These are phyloP conservation scores for Naganishia albida DNA, from an alignment of 1,284 basidiomycete species.

Conservation along the genomic window DNA sequence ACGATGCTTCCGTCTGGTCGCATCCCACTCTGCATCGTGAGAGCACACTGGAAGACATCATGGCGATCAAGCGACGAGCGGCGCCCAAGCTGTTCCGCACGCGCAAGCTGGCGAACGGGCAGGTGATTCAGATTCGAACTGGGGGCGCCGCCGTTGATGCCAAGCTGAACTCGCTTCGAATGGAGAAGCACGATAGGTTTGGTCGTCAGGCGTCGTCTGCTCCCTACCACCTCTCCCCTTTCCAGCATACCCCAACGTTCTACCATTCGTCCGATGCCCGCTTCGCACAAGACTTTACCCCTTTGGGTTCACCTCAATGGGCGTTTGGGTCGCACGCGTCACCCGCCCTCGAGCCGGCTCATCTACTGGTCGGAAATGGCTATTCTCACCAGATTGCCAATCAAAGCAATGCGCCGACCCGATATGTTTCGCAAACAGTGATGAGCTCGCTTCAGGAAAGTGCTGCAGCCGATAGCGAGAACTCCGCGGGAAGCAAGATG, in stretches of 20 bases:
- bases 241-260: conserved; percentile 7
- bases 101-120: conserved; percentile 45
- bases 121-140: conserved; percentile 42
- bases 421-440: not conserved
- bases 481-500: not conserved
- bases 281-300: not conserved
- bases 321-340: not conserved
- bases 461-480: not conserved
- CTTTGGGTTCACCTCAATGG: not conserved
- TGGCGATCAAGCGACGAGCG: conserved; percentile 45
- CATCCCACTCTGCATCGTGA: conserved; percentile 47
- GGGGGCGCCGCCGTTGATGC: conserved; percentile 40
- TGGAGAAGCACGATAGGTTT: conserved; percentile 25
- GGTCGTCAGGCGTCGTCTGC: not conserved
- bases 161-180: conserved; percentile 41
- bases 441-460: not conserved
- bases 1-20: conserved; percentile 49
- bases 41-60: conserved; percentile 41
- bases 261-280: conserved; percentile 3
- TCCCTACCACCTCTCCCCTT: conserved; percentile 5
- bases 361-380: not conserved
- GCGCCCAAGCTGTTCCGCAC: conserved; percentile 49
- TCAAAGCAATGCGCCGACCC: not conserved
- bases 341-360: not conserved
- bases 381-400: not conserved